Base-by-base conservation (phyloP, 768 basidiomycete genomes). In the Agrocybe pediades region DNA sequence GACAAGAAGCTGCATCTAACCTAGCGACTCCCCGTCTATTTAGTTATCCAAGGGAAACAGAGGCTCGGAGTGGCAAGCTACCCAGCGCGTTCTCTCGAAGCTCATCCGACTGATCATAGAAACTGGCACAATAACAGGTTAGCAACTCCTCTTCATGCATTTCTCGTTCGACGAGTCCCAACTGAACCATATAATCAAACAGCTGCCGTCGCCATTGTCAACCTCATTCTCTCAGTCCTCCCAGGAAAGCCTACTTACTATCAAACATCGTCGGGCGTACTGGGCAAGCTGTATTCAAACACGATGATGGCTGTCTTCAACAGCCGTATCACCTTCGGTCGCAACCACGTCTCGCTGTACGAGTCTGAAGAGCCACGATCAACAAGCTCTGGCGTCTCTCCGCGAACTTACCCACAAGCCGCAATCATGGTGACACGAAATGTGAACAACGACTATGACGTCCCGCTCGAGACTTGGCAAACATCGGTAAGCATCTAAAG, bases 271-370 rank as follows among this genome's bases (percentile, higher is more conserved):
- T 51, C 51, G 16, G 39, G 26, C 13, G 41, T 51, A n/a, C 36
- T 56, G 16, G 59, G 55, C 23, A 60, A 60, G 47, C 16, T 60
- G 23, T 60, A 60, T 30, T 57, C 59, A 17, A 60, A 53, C 20
- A 53, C 59, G 19, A 60, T 60, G 59, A 60, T 60, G 59, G 55
- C 50, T 1, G 52, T 60, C 11, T 60, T 60, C 41, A 60, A 60
- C 49, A 60, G 55, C 29, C 59, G 59, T 7, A 49, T 54, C n/a
- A n/a, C n/a, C n/a, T n/a, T n/a, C n/a, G n/a, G n/a, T n/a, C n/a
- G n/a, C n/a, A n/a, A n/a, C n/a, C n/a, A n/a, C n/a, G n/a, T n/a
- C n/a, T n/a, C n/a, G n/a, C n/a, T n/a, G n/a, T n/a, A n/a, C n/a
- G n/a, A n/a, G n/a, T n/a, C n/a, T n/a, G n/a, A n/a, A n/a, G n/a